These are phyloP conservation scores for Mallotus japonicus DNA, from an alignment of 441 rosid species.

Conservation along the genomic window DNA sequence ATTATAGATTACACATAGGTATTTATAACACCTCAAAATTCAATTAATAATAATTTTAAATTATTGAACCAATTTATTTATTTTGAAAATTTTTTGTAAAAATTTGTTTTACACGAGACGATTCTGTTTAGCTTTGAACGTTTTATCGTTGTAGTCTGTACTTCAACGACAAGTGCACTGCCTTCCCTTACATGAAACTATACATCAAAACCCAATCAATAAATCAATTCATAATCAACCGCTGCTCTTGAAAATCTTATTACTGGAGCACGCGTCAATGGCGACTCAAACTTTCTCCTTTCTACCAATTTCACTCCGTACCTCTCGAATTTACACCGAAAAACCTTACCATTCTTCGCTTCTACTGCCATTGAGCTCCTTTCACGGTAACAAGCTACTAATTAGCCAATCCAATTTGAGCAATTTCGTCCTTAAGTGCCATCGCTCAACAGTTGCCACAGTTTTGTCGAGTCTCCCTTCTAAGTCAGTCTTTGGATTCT, in stretches of 20 bases:
- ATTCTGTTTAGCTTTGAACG: too few relatives aligned
- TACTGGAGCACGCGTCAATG: constrained; percentile 30
- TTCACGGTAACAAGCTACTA: constrained; percentile 44
- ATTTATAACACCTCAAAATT: too few relatives aligned
- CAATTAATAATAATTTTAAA: too few relatives aligned
- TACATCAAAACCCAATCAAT: too few relatives aligned
- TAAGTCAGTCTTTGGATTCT: constrained; percentile 31
- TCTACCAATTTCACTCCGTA: constrained; percentile 40
- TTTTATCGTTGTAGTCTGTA: too few relatives aligned
- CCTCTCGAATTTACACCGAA: constrained; percentile 26
- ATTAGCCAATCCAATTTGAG: constrained; percentile 29
- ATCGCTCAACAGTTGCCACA: constrained; percentile 36
- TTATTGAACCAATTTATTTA: too few relatives aligned
- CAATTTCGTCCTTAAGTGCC: constrained; percentile 30
- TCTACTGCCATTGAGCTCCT: constrained; percentile 31
- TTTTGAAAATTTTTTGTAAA: too few relatives aligned
- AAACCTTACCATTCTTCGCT: constrained; percentile 23
- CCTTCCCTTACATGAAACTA: too few relatives aligned
- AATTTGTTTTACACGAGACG: too few relatives aligned
- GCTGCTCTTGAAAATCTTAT: background rate
- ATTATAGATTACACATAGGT: too few relatives aligned
- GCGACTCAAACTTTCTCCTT: constrained; percentile 50
- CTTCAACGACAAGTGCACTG: too few relatives aligned
- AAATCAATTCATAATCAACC: too few relatives aligned
- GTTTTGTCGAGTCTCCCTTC: constrained; percentile 64